These are phyloP conservation scores for Tubosaeta brunneosetosa DNA, from an alignment of 768 basidiomycete species.

Conservation along the genomic window DNA sequence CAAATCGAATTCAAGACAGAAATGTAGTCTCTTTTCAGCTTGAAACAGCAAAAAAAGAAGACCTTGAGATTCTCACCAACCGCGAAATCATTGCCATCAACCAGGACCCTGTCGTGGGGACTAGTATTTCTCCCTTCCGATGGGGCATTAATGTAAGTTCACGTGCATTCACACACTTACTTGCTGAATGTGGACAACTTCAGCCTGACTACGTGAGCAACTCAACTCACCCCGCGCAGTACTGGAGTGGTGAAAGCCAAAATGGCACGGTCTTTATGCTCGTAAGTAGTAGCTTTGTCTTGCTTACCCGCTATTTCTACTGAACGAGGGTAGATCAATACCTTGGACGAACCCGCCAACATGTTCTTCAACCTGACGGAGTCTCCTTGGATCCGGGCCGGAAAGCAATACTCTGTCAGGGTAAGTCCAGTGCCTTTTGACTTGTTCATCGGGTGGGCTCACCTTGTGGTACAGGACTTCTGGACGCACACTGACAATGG, in stretches of 20 bases:
- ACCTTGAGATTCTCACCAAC: constrained; percentile 56
- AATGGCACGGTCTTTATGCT: constrained; percentile 68
- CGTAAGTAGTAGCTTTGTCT: constrained; percentile 33
- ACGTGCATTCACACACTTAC: neutral
- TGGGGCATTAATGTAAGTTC: constrained; percentile 60
- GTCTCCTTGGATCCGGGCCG: constrained; percentile 68
- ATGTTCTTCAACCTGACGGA: constrained; percentile 63
- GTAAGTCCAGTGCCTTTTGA: constrained; percentile 33
- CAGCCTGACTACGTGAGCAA: constrained; percentile 38
- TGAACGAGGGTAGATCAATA: constrained; percentile 47
- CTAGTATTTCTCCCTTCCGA: constrained; percentile 60
- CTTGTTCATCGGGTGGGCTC: neutral
- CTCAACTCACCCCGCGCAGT: constrained; percentile 57
- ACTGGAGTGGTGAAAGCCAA: constrained; percentile 63
- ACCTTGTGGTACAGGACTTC: constrained; percentile 45
- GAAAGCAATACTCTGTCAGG: constrained; percentile 59
- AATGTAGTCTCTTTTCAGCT: constrained; percentile 33
- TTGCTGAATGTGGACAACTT: neutral
- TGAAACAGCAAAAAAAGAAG: constrained; percentile 44
- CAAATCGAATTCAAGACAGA: constrained; percentile 1
- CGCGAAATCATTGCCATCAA: constrained; percentile 63
- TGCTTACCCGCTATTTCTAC: neutral
- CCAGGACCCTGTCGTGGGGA: constrained; percentile 60
- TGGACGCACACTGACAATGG: constrained; percentile 73
- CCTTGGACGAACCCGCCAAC: constrained; percentile 48